These are phyloP conservation scores for Starmerella gropengiesseri DNA, from an alignment of 805 yeast genomes.

Conservation along the genomic window DNA sequence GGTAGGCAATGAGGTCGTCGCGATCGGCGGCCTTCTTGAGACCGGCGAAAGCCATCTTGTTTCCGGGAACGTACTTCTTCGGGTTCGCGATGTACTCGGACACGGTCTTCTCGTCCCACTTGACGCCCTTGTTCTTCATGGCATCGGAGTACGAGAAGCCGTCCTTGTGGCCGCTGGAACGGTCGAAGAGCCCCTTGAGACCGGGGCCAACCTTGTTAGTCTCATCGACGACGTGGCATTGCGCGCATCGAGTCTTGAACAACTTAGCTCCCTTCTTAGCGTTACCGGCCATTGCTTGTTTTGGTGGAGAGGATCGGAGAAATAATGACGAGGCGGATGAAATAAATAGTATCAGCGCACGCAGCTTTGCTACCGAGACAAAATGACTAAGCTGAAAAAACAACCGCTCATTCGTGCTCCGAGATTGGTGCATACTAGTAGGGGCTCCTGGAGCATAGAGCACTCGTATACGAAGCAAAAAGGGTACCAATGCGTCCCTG, in stretches of 20 bases:
- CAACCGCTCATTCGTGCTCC: too few species aligned
- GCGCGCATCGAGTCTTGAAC: constrained; percentile 97
- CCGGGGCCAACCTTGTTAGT: constrained; percentile 99
- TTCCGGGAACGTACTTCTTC: constrained; percentile 99
- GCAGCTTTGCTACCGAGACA: too few species aligned
- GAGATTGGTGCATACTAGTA: too few species aligned
- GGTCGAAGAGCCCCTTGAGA: constrained; percentile 87
- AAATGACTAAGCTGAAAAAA: too few species aligned
- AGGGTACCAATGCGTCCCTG: too few species aligned
- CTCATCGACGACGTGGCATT: constrained; percentile 93
- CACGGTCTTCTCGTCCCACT: constrained; percentile 80
- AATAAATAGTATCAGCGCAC: too few species aligned
- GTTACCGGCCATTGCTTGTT: constrained; percentile 37
- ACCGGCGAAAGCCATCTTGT: constrained; percentile 99
- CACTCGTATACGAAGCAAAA: too few species aligned
- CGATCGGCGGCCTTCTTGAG: constrained; percentile 98
- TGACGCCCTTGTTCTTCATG: constrained; percentile 89
- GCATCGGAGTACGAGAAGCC: constrained; percentile 98
- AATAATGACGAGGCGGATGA: neutral
- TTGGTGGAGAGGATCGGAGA: neutral
- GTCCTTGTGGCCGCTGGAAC: constrained; percentile 80
- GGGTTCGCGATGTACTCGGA: constrained; percentile 97
- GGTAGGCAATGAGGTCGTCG: constrained; percentile 88
- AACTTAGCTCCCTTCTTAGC: constrained; percentile 94
- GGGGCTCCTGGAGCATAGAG: too few species aligned